phyloP scores from a whole-genome alignment of 2,329 filamentous ascomycete genomes.

The Fusarium acutatum region DNA sequence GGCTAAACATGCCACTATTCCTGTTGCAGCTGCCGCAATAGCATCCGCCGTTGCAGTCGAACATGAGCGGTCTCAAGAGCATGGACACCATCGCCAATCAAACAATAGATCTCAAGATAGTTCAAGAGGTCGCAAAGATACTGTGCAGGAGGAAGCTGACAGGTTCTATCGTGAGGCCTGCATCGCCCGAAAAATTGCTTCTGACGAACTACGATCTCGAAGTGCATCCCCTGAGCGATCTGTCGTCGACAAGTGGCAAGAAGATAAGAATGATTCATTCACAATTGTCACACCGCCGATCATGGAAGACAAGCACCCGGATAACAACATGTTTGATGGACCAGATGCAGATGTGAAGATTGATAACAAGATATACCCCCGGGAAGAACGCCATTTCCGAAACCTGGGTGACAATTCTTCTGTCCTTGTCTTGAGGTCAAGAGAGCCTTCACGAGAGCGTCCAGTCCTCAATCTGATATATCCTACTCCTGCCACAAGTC shows the following conservation, averaged over 20 bases:
- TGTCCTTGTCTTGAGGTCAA: conserved; percentile 51
- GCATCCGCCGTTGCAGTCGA: conserved; percentile 57
- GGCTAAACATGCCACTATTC: conserved; percentile 57
- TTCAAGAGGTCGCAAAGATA: conserved; percentile 48
- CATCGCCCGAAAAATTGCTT: conserved; percentile 62
- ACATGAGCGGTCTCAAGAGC: conserved; percentile 49
- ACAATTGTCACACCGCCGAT: conserved; percentile 65
- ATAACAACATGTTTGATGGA: conserved; percentile 62
- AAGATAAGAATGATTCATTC: conserved; percentile 47
- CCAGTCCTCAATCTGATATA: conserved; percentile 68
- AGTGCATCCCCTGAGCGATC: conserved; percentile 62
- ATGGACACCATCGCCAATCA: conserved; percentile 44
- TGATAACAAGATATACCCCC: conserved; percentile 66
- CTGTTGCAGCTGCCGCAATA: conserved; percentile 57
- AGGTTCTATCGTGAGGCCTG: conserved; percentile 64
- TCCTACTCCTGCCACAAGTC: conserved; percentile 62
- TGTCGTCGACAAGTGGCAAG: conserved; percentile 63
- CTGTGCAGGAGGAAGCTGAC: conserved; percentile 66
- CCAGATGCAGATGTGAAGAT: conserved; percentile 72
- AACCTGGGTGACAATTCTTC: conserved; percentile 39
- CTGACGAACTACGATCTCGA: conserved; percentile 63
- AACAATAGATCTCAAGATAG: conserved; percentile 48
- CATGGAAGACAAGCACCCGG: conserved; percentile 53
- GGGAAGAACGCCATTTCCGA: conserved; percentile 55
- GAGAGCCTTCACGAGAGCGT: conserved; percentile 63